Base-by-base conservation (phyloP, 2,329 filamentous ascomycete genomes). In the Verticillium tricorpus region DNA sequence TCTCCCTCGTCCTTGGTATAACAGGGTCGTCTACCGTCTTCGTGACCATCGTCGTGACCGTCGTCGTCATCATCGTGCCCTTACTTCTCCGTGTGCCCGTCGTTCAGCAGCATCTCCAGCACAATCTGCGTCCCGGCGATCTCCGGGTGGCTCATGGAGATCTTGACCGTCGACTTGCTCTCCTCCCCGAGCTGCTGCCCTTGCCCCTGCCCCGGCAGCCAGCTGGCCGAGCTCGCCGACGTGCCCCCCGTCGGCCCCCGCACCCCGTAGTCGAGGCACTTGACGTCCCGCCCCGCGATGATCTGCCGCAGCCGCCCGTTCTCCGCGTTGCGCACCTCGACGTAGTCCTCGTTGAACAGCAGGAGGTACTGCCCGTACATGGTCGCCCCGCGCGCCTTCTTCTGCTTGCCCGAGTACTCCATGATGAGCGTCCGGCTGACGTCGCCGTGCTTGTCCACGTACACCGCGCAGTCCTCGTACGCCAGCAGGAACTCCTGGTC, bases 381-480 rank as follows among this genome's bases (percentile, higher is more conserved):
- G 64, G 93, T 95, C 2, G 93, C 93, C 14, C 88, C 87, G 65
- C 89, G 89, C 1, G 95, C 95, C 74, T 85, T 86, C 75, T 86
- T 86, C 72, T 86, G 84, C 70, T 90, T 94, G 67, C 95, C 95
- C n/a, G 96, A 95, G 74, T 98, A 99, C 73, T 98, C 93, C 93
- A 99, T 97, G 70, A 98, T 93, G 62, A 98, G 92, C 32, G 90
- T 92, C 56, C 96, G 90, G 45, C 89, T 94, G 32, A 99, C 92
- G 64, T 99, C 95, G 67, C 95, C 95, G 75, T 98, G 93, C 77
- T 98, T 97, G 80, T 99, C 96, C 72, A 98, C 91, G 71, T 98
- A 99, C 9, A 99, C 93, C 19, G 93, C 95, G 69, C 94, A 98
- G 75, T 97, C 93, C 75, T 96, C 91, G 74, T 98, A 99, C 40